Evolutionary conservation across 768 basidiomycete genomes (phyloP).

Genomic region (Lentinus brumalis): DNA sequence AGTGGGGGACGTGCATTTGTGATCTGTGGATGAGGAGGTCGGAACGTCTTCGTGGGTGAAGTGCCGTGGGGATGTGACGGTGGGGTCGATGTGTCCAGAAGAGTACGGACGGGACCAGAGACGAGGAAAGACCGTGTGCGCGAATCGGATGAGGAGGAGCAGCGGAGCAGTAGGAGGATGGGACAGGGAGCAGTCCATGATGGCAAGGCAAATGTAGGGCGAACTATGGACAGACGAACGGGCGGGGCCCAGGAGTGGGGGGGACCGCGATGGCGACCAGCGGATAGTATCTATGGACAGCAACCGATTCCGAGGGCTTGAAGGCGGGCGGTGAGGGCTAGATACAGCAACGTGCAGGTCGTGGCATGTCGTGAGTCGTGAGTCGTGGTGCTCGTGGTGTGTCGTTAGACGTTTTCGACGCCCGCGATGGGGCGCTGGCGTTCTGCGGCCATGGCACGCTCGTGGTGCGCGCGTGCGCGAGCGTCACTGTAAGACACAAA

Average conservation of each 20-base stretch:
- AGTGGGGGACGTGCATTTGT: no score
- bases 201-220: background rate
- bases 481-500: conserved; percentile 2
- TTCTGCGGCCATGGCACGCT: conserved; percentile 18
- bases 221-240: background rate
- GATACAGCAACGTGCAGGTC: background rate
- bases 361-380: background rate
- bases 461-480: conserved; percentile 20
- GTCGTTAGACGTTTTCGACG: conserved; percentile 12
- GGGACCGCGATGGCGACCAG: background rate
- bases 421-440: conserved; percentile 21
- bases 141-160: no score
- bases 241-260: background rate
- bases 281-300: background rate
- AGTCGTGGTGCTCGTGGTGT: background rate
- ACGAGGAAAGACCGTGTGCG: no score
- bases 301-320: no score
- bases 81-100: no score
- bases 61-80: no score
- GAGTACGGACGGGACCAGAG: no score
- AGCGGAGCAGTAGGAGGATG: background rate
- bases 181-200: background rate
- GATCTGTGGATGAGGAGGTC: no score
- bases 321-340: no score
- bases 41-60: no score